phyloP scores from a whole-genome alignment of 768 basidiomycete species.

The Suillus bovinus region DNA sequence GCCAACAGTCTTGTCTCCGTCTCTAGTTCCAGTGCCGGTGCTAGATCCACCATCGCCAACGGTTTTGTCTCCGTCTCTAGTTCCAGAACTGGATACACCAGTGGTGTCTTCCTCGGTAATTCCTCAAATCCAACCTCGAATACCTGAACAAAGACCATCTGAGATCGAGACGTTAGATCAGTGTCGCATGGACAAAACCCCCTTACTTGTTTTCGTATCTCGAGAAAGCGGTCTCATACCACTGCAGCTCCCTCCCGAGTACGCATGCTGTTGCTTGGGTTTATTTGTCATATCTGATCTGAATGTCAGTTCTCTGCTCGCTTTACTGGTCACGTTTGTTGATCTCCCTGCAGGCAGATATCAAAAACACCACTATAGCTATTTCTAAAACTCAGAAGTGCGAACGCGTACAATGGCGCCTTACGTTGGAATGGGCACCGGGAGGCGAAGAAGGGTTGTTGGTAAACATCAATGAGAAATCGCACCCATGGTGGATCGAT shows the following conservation, averaged over 20 bases:
- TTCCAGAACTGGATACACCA: neutral
- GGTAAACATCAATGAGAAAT: constrained; percentile 9
- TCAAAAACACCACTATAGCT: neutral
- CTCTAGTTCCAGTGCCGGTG: neutral
- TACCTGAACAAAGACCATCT: constrained; percentile 30
- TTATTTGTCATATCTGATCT: constrained; percentile 45
- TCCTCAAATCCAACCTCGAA: neutral
- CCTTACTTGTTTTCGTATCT: constrained; percentile 43
- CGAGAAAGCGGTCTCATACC: constrained; percentile 30
- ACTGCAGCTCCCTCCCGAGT: constrained; percentile 34
- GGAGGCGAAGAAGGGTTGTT: constrained; percentile 47
- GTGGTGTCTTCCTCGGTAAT: neutral
- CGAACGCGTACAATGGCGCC: constrained; percentile 45
- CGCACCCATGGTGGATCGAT: constrained; percentile 27
- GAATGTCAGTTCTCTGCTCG: constrained; percentile 26
- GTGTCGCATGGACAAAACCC: constrained; percentile 37
- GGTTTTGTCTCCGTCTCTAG: neutral
- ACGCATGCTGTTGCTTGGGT: constrained; percentile 45
- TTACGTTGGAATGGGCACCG: constrained; percentile 48
- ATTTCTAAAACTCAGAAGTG: neutral
- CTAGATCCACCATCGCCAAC: too few relatives aligned
- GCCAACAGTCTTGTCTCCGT: neutral
- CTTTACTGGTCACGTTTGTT: constrained; percentile 8
- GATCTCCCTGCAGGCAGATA: constrained; percentile 19
- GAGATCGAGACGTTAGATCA: constrained; percentile 46